Evolutionary conservation across 2,329 filamentous ascomycete genomes (phyloP), one percentile per base, ranked within the genome.

Genomic region (Albophoma yamanashiensis): DNA sequence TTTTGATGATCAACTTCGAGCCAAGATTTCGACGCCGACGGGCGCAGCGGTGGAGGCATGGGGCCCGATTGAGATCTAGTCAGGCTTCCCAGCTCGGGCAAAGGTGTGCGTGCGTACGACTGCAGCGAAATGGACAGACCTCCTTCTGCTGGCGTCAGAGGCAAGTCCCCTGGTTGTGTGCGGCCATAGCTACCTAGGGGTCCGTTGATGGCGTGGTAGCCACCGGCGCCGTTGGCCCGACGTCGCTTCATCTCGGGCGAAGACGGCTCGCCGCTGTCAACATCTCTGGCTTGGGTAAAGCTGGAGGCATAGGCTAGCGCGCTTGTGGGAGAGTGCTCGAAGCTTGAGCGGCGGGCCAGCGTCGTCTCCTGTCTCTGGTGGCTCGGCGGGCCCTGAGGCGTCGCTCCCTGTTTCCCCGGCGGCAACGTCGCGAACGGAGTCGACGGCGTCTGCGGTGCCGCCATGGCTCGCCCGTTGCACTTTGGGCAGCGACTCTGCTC

Each of bases 391-490:
- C 59, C 50, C 56, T 68, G 67, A 7, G 68, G 64, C 61, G 25
- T 55, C 56, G 53, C 64, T 31, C 56, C 47, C 55, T 61, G 61
- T 40, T 67, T 71, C 20, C 69, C 66, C 9, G 72, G 68, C 3
- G 74, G 69, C 3, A 76, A 67, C 4, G 67, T 72, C 22, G 71
- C 67, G 59, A 77, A 76, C 1, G 80, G 77, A 3, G 77, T 81
- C 20, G 75, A 80, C 0, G 85, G 83, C 11, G 85, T 86, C 45
- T 79, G 78, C 0, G 86, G 84, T 7, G 84, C 84, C 58, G 82
- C 80, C 67, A 87, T 85, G 68, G 81, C 85, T 14, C 85, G 79
- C 15, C 89, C 89, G 62, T 87, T 86, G 66, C 89, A 92, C 77
- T 86, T 90, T 40, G 80, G 77, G 69, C 89, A 93, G 64, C 83